Evolutionary conservation across 768 basidiomycete species (phyloP), one percentile per base, ranked within the genome.

Genomic region (Leccinum uliginosum): DNA sequence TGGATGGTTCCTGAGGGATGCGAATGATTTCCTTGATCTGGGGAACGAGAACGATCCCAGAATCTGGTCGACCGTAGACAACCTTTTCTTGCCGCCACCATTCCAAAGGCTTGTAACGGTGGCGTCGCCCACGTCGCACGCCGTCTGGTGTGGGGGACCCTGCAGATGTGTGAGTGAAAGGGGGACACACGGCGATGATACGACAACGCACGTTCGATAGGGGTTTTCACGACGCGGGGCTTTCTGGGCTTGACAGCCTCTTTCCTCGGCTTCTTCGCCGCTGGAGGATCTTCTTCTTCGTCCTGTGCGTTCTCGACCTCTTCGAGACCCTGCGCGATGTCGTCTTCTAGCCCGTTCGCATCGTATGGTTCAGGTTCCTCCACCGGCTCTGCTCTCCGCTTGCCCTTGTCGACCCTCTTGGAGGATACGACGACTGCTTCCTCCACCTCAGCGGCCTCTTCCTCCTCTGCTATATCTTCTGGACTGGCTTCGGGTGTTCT

Each of bases 81-180:
- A 93, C 81, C 59, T 85, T 87, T 73, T 98, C 96, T 62, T 84
- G 83, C n/a, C 93, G 83, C 96, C 96, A 98, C 77, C 81, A 96
- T 40, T 91, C 89, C 34, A 98, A 76, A 4, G 95, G 96, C 50
- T 74, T 74, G 63, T 83, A 84, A 30, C 83, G 83, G 53, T 80
- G 76, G 23, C 95, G 85, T 49, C 75, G 74, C 29, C 91, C 87
- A 50, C 88, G 84, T 17, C 93, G 86, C 2, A 89, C 75, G 23
- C 86, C 86, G 0, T 71, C 72, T 24, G 67, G 72, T 11, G 60
- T 55, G 24, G 61, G 64, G 14, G 72, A 71, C 47, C 48, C 71
- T 71, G 46, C 9, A 47, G 23, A 24, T 21, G 19, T 30, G 34
- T 70, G 43, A 63, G 62, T 56, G 19, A 51, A 59, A n/a, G n/a